Evolutionary conservation across 2,329 filamentous ascomycete species (phyloP).

Genomic region (Chaetomiaceae sp.): DNA sequence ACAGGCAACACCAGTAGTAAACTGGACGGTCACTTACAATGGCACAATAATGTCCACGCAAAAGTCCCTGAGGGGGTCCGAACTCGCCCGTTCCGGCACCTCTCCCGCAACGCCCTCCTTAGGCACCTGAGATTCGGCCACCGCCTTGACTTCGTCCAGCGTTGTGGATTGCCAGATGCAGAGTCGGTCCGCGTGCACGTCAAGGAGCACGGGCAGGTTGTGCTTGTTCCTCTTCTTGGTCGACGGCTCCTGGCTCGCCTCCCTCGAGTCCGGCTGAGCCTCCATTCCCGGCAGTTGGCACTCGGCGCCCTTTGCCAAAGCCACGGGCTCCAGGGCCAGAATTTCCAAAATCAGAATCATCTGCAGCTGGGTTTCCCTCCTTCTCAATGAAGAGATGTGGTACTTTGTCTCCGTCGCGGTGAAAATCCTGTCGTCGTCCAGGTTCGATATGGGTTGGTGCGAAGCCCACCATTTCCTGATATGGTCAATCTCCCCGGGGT

Average conservation of each 20-base stretch:
- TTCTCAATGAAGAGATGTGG: conserved; percentile 61
- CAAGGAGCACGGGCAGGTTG: conserved; percentile 61
- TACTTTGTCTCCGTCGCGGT: conserved; percentile 54
- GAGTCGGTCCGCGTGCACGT: conserved; percentile 70
- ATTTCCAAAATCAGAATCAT: conserved; percentile 77
- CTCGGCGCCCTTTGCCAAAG: conserved; percentile 40
- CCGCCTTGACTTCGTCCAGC: conserved; percentile 50
- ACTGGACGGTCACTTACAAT: conserved; percentile 51
- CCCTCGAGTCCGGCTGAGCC: conserved; percentile 33
- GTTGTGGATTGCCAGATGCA: conserved; percentile 81
- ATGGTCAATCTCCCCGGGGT: conserved; percentile 60
- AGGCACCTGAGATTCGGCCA: conserved; percentile 45
- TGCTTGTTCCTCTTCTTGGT: conserved; percentile 58
- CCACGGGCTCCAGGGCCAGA: conserved; percentile 60
- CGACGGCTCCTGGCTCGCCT: conserved; percentile 31
- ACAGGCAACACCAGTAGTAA: background rate
- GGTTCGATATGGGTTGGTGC: conserved; percentile 46
- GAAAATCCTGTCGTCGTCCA: conserved; percentile 45
- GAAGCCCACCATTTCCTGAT: conserved; percentile 67
- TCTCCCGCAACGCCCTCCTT: conserved; percentile 33
- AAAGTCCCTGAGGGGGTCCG: conserved; percentile 68
- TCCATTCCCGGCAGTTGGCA: conserved; percentile 45
- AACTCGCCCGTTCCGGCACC: conserved; percentile 39
- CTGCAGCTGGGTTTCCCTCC: conserved; percentile 74
- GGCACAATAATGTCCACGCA: conserved; percentile 77